Conservation (phyloP, 345 rosid species). For the Pseudoturritis turrita region DNA sequence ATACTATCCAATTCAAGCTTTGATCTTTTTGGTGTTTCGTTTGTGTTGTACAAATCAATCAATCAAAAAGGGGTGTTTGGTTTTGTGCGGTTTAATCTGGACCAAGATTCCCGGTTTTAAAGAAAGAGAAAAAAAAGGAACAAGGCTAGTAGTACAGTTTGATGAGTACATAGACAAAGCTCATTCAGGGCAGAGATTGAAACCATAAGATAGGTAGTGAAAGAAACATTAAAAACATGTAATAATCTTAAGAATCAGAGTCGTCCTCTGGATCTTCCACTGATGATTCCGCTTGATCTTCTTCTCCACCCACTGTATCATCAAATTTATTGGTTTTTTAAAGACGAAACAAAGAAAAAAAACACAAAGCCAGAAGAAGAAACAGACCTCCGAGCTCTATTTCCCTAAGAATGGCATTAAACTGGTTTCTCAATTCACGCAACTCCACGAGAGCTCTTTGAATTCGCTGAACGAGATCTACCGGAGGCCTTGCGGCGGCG, state of each 20-base stretch:
- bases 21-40: too few relatives aligned
- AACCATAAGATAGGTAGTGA: background rate
- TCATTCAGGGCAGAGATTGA: background rate
- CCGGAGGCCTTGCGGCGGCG: too few relatives aligned
- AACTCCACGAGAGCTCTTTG: constrained; percentile 29
- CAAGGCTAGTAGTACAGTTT: background rate
- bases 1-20: too few relatives aligned
- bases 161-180: background rate
- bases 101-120: constrained; percentile 2
- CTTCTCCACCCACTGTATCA: constrained; percentile 25
- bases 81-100: background rate
- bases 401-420: constrained; percentile 30
- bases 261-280: constrained; percentile 36
- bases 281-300: constrained; percentile 30
- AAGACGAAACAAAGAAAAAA: background rate
- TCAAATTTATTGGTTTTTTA: background rate
- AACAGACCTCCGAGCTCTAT: constrained; percentile 12
- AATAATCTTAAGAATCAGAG: constrained; percentile 24
- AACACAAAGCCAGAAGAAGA: background rate
- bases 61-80: too few relatives aligned
- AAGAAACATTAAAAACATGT: background rate
- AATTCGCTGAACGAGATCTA: constrained; percentile 21
- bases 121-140: background rate
- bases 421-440: constrained; percentile 25
- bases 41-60: too few relatives aligned